Evolutionary conservation across 2,329 filamentous ascomycete genomes (phyloP).

Genomic region (Grosmannia huntii): DNA sequence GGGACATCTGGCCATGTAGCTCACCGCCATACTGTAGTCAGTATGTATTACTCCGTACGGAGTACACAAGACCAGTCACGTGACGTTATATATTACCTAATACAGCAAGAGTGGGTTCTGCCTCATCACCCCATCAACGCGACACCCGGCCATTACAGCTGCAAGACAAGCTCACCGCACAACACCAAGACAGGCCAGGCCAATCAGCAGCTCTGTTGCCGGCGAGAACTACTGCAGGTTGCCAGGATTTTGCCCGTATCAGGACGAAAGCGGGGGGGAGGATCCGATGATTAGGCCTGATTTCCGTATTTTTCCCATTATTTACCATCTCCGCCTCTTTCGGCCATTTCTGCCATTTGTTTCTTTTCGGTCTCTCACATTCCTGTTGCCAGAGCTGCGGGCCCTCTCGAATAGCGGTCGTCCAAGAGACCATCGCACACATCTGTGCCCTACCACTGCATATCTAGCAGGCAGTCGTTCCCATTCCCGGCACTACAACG

Average conservation of each 20-base stretch:
- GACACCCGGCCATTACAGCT: neutral
- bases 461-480: neutral
- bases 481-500: neutral
- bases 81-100: neutral
- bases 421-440: neutral
- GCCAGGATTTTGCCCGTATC: neutral
- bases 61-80: neutral
- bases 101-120: neutral
- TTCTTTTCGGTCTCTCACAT: neutral
- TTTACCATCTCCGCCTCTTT: neutral
- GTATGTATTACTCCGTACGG: neutral
- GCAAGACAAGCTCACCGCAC: neutral
- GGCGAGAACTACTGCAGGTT: neutral
- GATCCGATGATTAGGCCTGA: neutral
- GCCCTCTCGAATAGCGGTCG: neutral
- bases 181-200: neutral
- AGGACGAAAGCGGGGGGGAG: neutral
- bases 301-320: neutral
- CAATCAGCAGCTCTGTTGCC: neutral
- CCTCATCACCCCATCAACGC: conserved; percentile 4
- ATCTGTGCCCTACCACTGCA: neutral
- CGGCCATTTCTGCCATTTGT: neutral
- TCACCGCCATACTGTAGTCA: neutral
- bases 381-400: neutral
- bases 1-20: neutral